These are phyloP conservation scores for Telopea speciosissima DNA, from an alignment of 177 flowering plant genomes.

Conservation along the genomic window DNA sequence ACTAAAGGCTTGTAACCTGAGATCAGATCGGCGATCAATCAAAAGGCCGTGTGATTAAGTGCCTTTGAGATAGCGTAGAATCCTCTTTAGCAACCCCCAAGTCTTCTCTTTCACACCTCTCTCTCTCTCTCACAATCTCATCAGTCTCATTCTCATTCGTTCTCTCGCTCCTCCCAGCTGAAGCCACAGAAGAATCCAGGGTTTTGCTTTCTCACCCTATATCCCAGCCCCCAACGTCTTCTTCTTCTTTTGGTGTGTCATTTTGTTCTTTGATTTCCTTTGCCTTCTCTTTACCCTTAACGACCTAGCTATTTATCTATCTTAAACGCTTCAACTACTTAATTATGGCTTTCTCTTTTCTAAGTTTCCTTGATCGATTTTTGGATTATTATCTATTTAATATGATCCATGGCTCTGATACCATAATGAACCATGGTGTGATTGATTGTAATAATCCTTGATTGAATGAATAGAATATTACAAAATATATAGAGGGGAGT, in stretches of 20 bases:
- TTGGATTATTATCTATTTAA: conserved; percentile 13
- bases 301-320: neutral
- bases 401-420: too few relatives aligned
- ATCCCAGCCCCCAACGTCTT: conserved; percentile 26
- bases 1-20: too few relatives aligned
- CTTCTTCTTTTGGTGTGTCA: conserved; percentile 16
- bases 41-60: too few relatives aligned
- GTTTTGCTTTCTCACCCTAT: conserved; percentile 25
- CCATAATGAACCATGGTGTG: too few relatives aligned
- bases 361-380: conserved; percentile 8
- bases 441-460: too few relatives aligned
- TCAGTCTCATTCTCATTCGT: too few relatives aligned
- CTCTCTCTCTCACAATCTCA: conserved; percentile 21
- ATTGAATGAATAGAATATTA: too few relatives aligned
- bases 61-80: too few relatives aligned
- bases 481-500: too few relatives aligned
- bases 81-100: conserved; percentile 20
- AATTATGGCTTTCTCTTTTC: conserved; percentile 11
- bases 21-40: too few relatives aligned
- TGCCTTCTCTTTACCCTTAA: neutral
- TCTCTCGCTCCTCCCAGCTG: too few relatives aligned
- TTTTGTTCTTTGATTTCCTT: neutral
- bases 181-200: conserved; percentile 38
- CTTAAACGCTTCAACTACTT: conserved; percentile 5
- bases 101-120: conserved; percentile 63